Percentiles rank a stretch among this genome's conserved stretches.
Conservation (phyloP, 768 basidiomycete genomes). For the Suillus plorans region DNA sequence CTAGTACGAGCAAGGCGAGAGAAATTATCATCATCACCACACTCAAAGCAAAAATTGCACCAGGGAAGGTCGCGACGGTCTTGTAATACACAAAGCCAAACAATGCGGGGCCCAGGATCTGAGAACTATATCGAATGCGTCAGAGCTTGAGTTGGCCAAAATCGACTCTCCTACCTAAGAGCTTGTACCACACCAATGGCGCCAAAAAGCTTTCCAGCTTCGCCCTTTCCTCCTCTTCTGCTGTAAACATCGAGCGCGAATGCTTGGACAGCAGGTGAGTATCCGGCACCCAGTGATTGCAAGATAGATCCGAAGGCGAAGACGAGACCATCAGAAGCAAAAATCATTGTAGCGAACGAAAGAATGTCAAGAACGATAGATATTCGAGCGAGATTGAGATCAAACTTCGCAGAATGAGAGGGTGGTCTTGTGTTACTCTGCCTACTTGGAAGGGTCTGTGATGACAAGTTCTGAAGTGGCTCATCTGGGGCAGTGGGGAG, state of each 20-base stretch:
- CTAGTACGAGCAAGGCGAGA: slow-evolving; percentile 45
- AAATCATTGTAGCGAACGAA: slow-evolving; percentile 49
- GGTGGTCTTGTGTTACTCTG: background rate
- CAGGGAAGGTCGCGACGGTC: slow-evolving; percentile 70
- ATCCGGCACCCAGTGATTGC: slow-evolving; percentile 60
- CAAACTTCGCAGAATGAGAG: slow-evolving; percentile 52
- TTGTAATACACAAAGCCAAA: slow-evolving; percentile 71
- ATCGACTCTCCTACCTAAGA: slow-evolving; percentile 44
- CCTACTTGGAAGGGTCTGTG: slow-evolving; percentile 9
- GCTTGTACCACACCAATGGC: slow-evolving; percentile 75
- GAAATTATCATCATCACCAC: slow-evolving; percentile 39
- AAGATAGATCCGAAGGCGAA: slow-evolving; percentile 55
- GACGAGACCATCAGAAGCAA: slow-evolving; percentile 42
- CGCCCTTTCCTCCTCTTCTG: slow-evolving; percentile 47
- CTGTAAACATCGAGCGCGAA: slow-evolving; percentile 69
- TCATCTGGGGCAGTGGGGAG: slow-evolving; percentile 18
- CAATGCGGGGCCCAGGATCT: slow-evolving; percentile 68
- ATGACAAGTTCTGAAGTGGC: slow-evolving; percentile 11
- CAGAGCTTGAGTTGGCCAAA: background rate
- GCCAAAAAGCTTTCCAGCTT: slow-evolving; percentile 77
- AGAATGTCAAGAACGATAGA: slow-evolving; percentile 60
- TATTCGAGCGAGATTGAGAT: slow-evolving; percentile 63
- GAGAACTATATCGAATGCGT: slow-evolving; percentile 40
- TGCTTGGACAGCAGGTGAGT: slow-evolving; percentile 66
- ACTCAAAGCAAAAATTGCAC: slow-evolving; percentile 66